phyloP scores from a whole-genome alignment of 2,329 filamentous ascomycete species.

The Diplodia seriata region DNA sequence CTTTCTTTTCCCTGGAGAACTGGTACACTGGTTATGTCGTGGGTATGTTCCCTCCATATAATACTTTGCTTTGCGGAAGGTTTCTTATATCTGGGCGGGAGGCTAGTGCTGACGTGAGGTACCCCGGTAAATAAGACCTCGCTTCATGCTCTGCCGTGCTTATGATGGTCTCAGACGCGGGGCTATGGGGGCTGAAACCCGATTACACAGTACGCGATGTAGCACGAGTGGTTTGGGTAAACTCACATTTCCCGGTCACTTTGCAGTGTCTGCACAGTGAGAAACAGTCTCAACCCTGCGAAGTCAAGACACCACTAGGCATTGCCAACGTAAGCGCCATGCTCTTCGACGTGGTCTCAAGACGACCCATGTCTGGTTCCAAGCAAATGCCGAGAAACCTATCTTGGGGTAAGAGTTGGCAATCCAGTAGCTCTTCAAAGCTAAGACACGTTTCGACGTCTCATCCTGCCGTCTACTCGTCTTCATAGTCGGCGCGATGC shows the following conservation, averaged over 20 bases:
- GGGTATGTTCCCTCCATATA: neutral
- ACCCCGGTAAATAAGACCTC: neutral
- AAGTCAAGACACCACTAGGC: too few species aligned
- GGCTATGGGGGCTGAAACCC: neutral
- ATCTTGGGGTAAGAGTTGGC: too few species aligned
- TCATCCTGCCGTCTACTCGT: too few species aligned
- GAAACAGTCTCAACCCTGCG: neutral
- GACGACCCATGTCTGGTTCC: too few species aligned
- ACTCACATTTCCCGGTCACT: neutral
- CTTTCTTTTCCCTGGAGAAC: neutral
- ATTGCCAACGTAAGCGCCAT: neutral
- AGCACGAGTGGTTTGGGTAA: neutral
- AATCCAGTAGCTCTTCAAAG: too few species aligned
- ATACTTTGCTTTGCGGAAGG: neutral
- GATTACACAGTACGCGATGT: neutral
- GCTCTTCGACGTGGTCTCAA: too few species aligned
- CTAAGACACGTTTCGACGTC: too few species aligned
- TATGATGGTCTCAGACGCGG: constrained; percentile 1
- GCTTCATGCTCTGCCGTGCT: neutral
- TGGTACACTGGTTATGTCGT: neutral
- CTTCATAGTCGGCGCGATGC: too few species aligned
- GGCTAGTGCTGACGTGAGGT: constrained; percentile 28
- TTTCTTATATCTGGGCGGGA: neutral
- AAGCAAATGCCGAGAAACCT: too few species aligned
- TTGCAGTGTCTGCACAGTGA: neutral